A percentile compares a stretch with the other conserved stretches of the same genome.
phyloP scores from a whole-genome alignment of 257 asterid species.

The Parsonsia alboflavescens region DNA sequence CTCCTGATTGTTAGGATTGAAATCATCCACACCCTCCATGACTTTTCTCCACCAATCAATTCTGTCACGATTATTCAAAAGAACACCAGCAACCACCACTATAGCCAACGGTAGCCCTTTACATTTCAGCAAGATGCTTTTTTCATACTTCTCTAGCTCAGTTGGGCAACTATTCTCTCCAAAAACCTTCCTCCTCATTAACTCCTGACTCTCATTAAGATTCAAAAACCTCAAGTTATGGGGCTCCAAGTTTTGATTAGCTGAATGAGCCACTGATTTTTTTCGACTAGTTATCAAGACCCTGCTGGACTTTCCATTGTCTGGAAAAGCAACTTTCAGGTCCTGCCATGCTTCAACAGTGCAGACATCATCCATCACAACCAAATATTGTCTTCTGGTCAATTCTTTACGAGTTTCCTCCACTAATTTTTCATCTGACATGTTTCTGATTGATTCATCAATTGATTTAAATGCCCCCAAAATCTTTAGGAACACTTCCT shows the following conservation, averaged over 20 bases:
- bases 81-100: slow-evolving; percentile 23
- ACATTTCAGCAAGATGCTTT: slow-evolving; percentile 18
- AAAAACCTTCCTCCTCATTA: slow-evolving; percentile 22
- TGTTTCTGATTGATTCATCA: slow-evolving; percentile 1
- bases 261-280: slow-evolving; percentile 15
- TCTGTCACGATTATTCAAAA: neutral
- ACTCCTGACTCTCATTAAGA: slow-evolving; percentile 17
- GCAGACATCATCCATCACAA: slow-evolving; percentile 33
- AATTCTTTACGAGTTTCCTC: neutral
- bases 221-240: slow-evolving; percentile 19
- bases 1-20: slow-evolving; percentile 2
- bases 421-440: slow-evolving; percentile 8
- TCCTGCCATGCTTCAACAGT: slow-evolving; percentile 15
- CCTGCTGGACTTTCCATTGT: slow-evolving; percentile 15
- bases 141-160: slow-evolving; percentile 22
- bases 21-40: slow-evolving; percentile 6
- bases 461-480: slow-evolving; percentile 1
- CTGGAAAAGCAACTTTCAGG: slow-evolving; percentile 22
- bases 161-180: slow-evolving; percentile 16
- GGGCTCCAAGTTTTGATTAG: slow-evolving; percentile 1
- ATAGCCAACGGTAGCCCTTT: slow-evolving; percentile 30
- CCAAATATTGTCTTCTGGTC: slow-evolving; percentile 14
- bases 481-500: slow-evolving; percentile 24
- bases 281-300: slow-evolving; percentile 24
- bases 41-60: slow-evolving; percentile 3